Base-by-base conservation (phyloP, 164 flowering plant genomes). In the Warburgia ugandensis region DNA sequence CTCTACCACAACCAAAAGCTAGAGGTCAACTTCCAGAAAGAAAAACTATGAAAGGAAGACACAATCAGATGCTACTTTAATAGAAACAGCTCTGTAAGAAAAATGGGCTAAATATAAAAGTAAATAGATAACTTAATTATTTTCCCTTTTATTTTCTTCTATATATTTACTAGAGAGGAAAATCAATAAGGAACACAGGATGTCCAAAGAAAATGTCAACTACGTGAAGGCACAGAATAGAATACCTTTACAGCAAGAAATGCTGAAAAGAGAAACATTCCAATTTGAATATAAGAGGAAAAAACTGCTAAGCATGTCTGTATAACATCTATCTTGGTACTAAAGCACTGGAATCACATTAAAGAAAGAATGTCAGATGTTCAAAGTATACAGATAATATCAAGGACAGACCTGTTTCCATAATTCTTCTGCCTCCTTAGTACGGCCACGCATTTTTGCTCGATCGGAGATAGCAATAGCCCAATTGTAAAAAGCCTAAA, bases 381-480 rank as follows among this genome's bases (percentile, higher is more conserved):
- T 23, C 19, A 32, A 42, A 32, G 26, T 22, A 36, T 29, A 52
- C 2, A 45, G 19, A 14, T 23, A 31, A 30, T 20, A 23, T 6
- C 41, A 52, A 26, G 36, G 14, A 44, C 51, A 56, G 45, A 90
- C 99, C 94, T 87, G 94, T 68, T 88, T 84, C 99, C 96, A 92
- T 32, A 92, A 61, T 68, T 88, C 99, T 74, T 92, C 99, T 43
- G 99, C 99, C 73, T 88, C 99, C 69, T 92, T 92, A 20, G 99
- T 92, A 57, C 99, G 95, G 28, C 99, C 99, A 52, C 96, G 94
- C 83, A 92, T 77, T 75, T 89, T 92, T 23, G 99, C 99, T 42
- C 95, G 84, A 56, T 92, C 99, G 43, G 99, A 92, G 37, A 92
- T 92, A 45, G 99, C 99, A 64, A 92, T 92, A 31, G 99, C 99